phyloP scores from a whole-genome alignment of 108 stramenopile genomes.

The Cyclotella choctawhatcheeana region DNA sequence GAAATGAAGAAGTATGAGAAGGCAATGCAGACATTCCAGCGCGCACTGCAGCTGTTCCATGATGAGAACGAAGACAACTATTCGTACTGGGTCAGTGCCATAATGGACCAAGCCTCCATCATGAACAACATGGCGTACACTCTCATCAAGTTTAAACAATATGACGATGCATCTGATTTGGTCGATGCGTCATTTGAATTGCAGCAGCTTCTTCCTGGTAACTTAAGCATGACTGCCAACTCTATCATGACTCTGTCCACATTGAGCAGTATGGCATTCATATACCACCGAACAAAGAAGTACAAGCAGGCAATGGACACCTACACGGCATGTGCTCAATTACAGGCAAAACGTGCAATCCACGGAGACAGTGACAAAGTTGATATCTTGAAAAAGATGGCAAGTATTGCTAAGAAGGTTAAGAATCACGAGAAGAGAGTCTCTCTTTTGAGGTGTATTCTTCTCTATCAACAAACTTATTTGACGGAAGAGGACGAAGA shows the following conservation, averaged over 20 bases:
- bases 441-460: slow-evolving; percentile 28
- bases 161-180: slow-evolving; percentile 53
- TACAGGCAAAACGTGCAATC: slow-evolving; percentile 20
- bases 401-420: slow-evolving; percentile 37
- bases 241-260: slow-evolving; percentile 39
- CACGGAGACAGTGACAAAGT: slow-evolving; percentile 42
- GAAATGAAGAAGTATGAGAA: slow-evolving; percentile 56
- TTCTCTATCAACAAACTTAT: slow-evolving; percentile 43
- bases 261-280: slow-evolving; percentile 51
- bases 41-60: slow-evolving; percentile 45
- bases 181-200: slow-evolving; percentile 54
- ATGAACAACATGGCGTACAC: slow-evolving; percentile 58
- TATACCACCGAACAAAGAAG: slow-evolving; percentile 23
- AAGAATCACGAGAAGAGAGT: slow-evolving; percentile 50
- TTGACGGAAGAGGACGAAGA: slow-evolving; percentile 50
- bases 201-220: slow-evolving; percentile 43
- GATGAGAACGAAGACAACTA: slow-evolving; percentile 41
- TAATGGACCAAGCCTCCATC: slow-evolving; percentile 49
- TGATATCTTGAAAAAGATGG: slow-evolving; percentile 46
- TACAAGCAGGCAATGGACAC: slow-evolving; percentile 44
- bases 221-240: slow-evolving; percentile 18
- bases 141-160: slow-evolving; percentile 49
- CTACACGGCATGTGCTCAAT: slow-evolving; percentile 47
- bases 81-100: slow-evolving; percentile 35
- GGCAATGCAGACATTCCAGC: slow-evolving; percentile 52